Evolutionary conservation across 1,284 basidiomycete genomes (phyloP).

Genomic region (Xerocomus minutiporus): DNA sequence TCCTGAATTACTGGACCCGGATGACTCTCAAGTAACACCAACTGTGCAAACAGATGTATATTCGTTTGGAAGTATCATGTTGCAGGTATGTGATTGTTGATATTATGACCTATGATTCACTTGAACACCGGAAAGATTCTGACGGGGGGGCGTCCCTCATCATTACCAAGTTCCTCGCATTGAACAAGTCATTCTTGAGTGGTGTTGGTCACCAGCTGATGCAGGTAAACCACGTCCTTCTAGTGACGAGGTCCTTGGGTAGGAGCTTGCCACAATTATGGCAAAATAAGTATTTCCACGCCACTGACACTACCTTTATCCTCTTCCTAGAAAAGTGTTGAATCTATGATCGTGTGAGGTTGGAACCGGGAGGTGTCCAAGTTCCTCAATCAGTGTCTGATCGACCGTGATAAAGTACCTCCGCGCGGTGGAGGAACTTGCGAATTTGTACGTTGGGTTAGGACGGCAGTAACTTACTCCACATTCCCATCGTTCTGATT

Average conservation of each 20-base stretch:
- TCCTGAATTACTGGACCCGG: neutral
- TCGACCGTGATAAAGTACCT: no score
- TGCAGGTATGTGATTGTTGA: neutral
- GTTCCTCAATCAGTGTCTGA: no score
- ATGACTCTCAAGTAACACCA: neutral
- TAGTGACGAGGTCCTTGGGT: neutral
- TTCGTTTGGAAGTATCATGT: neutral
- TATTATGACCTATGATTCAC: neutral
- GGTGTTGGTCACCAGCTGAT: neutral
- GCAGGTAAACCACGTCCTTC: neutral
- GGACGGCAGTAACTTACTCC: no score
- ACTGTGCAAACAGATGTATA: neutral
- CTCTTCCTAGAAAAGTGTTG: no score
- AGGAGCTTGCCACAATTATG: neutral
- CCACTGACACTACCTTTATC: no score
- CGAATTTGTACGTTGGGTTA: no score
- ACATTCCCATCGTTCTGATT: no score
- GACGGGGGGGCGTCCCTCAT: neutral
- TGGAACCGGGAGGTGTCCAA: no score
- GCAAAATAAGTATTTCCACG: no score
- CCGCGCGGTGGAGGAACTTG: no score
- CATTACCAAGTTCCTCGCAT: neutral
- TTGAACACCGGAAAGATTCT: neutral
- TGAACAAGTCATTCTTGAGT: neutral
- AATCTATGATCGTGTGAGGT: no score